phyloP scores from a whole-genome alignment of 2,329 filamentous ascomycete species.

The Bretziella fagacearum region DNA sequence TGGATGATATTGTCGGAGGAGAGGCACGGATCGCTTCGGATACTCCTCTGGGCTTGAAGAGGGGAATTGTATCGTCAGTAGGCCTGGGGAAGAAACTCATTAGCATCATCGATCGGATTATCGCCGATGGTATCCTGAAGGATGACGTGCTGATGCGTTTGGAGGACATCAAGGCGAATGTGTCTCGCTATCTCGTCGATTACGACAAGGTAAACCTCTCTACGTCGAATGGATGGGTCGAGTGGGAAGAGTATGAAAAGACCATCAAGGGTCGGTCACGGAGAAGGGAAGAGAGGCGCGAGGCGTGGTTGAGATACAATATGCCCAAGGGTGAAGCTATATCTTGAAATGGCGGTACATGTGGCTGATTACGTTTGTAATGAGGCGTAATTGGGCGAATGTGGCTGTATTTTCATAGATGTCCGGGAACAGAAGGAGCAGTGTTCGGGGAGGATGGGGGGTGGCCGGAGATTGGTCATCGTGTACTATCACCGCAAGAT shows the following conservation, averaged over 20 bases:
- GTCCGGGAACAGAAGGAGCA: no score
- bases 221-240: constrained; percentile 8
- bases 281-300: neutral
- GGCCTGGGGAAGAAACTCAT: constrained; percentile 20
- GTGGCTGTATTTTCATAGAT: no score
- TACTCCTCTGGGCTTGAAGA: constrained; percentile 5
- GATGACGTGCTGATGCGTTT: constrained; percentile 6
- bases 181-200: constrained; percentile 5
- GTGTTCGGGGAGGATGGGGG: no score
- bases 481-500: no score
- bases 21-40: neutral
- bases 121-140: constrained; percentile 7
- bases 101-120: constrained; percentile 3
- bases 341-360: no score
- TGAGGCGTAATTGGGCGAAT: no score
- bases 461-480: no score
- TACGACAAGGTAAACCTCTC: constrained; percentile 6
- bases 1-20: neutral
- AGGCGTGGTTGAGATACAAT: constrained; percentile 2
- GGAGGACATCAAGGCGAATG: constrained; percentile 2
- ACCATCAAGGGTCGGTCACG: neutral
- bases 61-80: constrained; percentile 2
- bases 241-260: constrained; percentile 10
- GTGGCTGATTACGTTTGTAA: no score
- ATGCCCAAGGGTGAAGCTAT: neutral